phyloP scores from a whole-genome alignment of 2,329 filamentous ascomycete genomes.

The Colletotrichum sp. region DNA sequence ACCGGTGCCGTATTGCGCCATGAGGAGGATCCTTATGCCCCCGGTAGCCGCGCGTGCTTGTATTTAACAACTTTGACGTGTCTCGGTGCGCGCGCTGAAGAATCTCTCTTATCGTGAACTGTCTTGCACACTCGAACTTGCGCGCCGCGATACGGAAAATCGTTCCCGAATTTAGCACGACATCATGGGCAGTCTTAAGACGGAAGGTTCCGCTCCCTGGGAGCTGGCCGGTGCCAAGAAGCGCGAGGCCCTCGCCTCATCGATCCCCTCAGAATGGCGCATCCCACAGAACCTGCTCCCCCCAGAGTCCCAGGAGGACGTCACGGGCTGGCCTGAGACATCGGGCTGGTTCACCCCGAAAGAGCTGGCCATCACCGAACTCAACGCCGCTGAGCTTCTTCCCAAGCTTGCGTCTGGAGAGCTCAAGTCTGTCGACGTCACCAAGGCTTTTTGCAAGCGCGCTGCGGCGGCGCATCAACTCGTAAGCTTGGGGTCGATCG shows the following conservation, averaged over 20 bases:
- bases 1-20: background rate
- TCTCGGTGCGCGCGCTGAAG: background rate
- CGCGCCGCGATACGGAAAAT: background rate
- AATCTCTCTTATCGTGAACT: background rate
- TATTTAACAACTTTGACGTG: conserved; percentile 11
- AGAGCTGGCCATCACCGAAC: conserved; percentile 43
- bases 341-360: conserved; percentile 64
- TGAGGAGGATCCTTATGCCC: background rate
- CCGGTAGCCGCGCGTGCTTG: background rate
- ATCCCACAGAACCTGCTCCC: conserved; percentile 60
- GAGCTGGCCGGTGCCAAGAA: conserved; percentile 48
- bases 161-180: background rate
- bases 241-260: conserved; percentile 44
- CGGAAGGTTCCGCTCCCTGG: conserved; percentile 33
- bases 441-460: conserved; percentile 59
- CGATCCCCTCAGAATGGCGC: conserved; percentile 64
- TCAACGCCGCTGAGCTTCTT: conserved; percentile 36
- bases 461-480: conserved; percentile 40
- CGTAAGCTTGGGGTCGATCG: too few relatives aligned
- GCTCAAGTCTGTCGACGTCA: conserved; percentile 50
- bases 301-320: conserved; percentile 56
- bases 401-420: conserved; percentile 38
- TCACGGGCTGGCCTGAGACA: conserved; percentile 58
- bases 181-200: conserved; percentile 17
- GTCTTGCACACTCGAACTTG: background rate